Base-by-base conservation (phyloP, 2,329 filamentous ascomycete species). In the Gremmenia infestans region DNA sequence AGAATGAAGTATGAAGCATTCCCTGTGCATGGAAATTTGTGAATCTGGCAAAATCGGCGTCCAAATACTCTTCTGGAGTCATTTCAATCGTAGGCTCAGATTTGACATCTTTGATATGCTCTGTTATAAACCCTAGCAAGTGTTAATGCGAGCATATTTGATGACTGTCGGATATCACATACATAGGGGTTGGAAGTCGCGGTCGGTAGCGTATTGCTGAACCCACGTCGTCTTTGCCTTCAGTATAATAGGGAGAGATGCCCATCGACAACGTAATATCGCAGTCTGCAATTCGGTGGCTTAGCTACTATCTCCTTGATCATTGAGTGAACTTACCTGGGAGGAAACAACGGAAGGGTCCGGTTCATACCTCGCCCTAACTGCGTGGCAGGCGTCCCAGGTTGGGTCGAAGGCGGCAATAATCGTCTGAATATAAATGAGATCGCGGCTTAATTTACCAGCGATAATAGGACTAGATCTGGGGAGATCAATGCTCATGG, bases 181-280 rank as follows among this genome's bases (percentile, higher is more conserved):
- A 65, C 59, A 60, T 25, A 39, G 8, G n/a, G 60, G 54, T 42
- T 32, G 48, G 36, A 59, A 57, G 2, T 40, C 9, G 35, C 56
- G 32, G 12, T 57, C 53, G 8, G 6, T 25, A 4, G 54, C 54
- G 43, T 60, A 51, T 40, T 50, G 64, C 39, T 60, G 43, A 22
- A 62, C 43, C 63, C 65, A 69, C 9, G 42, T 25, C 25, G 64
- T 60, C 58, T 66, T 63, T 8, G 63, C 60, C 50, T 56, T 59
- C 14, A 66, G 37, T 17, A 69, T 53, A 3, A 65, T 14, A 9
- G 60, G 46, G 17, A 68, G 37, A 19, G 54, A 58, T 23, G 64
- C 64, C 67, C 67, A 70, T n/a, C 65, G 60, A 57, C 63, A 68
- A 19, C 56, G 57, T 35, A 70, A 46, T n/a, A 68, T 52, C 12